Evolutionary conservation across 2,329 filamentous ascomycete species (phyloP).

Genomic region (Septoria linicola): DNA sequence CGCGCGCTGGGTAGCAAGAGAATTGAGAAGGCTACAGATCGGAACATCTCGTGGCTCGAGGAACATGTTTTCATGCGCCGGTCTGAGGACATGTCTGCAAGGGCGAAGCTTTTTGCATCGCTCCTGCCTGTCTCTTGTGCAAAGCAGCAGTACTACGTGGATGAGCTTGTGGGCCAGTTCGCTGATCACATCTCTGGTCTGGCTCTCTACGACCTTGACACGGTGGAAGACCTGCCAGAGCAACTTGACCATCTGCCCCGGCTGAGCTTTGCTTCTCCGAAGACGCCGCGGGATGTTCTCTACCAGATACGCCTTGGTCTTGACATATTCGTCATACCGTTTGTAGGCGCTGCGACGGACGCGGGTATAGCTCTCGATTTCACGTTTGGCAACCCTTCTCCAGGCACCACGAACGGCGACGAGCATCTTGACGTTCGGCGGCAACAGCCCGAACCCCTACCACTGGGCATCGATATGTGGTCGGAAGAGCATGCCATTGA

Average conservation of each 20-base stretch:
- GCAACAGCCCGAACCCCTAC: slow-evolving; percentile 30
- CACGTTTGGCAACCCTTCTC: slow-evolving; percentile 51
- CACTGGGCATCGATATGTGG: slow-evolving; percentile 81
- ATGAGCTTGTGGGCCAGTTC: slow-evolving; percentile 66
- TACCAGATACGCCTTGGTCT: slow-evolving; percentile 72
- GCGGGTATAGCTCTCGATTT: slow-evolving; percentile 83
- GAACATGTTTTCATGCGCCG: slow-evolving; percentile 55
- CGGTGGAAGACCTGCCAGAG: slow-evolving; percentile 66
- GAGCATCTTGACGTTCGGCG: slow-evolving; percentile 12
- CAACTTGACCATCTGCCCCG: slow-evolving; percentile 65
- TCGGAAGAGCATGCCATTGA: slow-evolving; percentile 59
- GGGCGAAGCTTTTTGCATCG: slow-evolving; percentile 60
- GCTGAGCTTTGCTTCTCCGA: slow-evolving; percentile 68
- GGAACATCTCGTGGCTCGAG: slow-evolving; percentile 78
- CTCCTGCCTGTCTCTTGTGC: slow-evolving; percentile 73
- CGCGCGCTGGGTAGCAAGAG: slow-evolving; percentile 58
- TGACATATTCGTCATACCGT: slow-evolving; percentile 76
- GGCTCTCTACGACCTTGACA: slow-evolving; percentile 72
- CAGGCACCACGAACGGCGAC: background rate
- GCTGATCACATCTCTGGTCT: slow-evolving; percentile 62
- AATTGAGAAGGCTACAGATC: slow-evolving; percentile 76
- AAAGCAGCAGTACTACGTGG: slow-evolving; percentile 77
- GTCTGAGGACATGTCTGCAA: background rate
- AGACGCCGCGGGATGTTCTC: slow-evolving; percentile 73
- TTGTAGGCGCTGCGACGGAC: slow-evolving; percentile 73